Evolutionary conservation across 2,329 filamentous ascomycete genomes (phyloP).

Genomic region (Epichloe gansuensis): DNA sequence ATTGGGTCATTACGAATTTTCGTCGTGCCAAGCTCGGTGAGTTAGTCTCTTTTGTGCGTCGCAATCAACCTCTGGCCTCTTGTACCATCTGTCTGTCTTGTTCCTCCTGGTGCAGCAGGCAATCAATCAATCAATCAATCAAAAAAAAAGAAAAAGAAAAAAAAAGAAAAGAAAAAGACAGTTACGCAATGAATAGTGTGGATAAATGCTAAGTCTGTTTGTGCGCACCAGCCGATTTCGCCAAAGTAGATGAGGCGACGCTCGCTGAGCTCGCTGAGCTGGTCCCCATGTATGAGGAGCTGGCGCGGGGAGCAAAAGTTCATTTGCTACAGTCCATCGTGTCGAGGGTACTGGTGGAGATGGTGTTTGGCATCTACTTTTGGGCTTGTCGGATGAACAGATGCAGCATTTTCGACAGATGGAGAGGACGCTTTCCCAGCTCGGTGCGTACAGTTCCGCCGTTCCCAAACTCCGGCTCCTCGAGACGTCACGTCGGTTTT

Average conservation of each 20-base stretch:
- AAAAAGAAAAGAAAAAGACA: too few species aligned
- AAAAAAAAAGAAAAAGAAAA: too few species aligned
- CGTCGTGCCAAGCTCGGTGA: slow-evolving; percentile 46
- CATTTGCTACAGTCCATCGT: slow-evolving; percentile 52
- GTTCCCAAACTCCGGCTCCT: background rate
- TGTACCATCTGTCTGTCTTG: background rate
- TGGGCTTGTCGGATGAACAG: slow-evolving; percentile 46
- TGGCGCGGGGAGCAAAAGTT: slow-evolving; percentile 43
- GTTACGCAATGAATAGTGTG: background rate
- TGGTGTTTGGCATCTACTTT: slow-evolving; percentile 52
- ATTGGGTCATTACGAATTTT: slow-evolving; percentile 63
- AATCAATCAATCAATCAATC: too few species aligned
- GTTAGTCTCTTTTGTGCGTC: slow-evolving; percentile 9
- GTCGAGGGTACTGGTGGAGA: slow-evolving; percentile 46
- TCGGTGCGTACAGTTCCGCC: slow-evolving; percentile 21
- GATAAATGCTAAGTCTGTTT: background rate
- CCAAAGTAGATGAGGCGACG: slow-evolving; percentile 27
- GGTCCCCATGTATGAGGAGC: slow-evolving; percentile 46
- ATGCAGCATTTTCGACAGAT: slow-evolving; percentile 36
- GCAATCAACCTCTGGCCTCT: background rate
- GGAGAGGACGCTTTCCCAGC: slow-evolving; percentile 32
- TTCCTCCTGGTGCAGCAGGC: background rate
- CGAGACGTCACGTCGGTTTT: too few species aligned
- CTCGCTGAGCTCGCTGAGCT: slow-evolving; percentile 32
- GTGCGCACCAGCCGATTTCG: slow-evolving; percentile 27